Evolutionary conservation across 23 red algal genomes (phyloP).

Genomic region (Agarophyton chilense): DNA sequence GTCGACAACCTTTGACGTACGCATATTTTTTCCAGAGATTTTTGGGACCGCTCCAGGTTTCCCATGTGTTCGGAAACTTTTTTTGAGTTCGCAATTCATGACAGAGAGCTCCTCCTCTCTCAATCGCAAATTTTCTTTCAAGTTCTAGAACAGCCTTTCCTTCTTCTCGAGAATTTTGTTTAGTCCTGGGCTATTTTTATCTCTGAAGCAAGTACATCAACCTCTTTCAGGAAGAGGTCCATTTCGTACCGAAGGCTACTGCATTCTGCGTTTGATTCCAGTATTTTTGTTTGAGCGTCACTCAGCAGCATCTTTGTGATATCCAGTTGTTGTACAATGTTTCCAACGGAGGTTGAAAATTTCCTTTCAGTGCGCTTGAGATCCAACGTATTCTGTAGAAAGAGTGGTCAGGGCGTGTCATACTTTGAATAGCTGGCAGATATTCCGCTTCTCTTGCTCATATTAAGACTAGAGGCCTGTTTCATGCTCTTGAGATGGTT

Average conservation of each 20-base stretch:
- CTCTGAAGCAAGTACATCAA: no score
- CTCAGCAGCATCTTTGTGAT: not conserved
- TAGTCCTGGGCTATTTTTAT: conserved; percentile 18
- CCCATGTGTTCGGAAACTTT: not conserved
- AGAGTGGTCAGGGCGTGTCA: conserved; percentile 25
- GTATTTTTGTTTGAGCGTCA: not conserved
- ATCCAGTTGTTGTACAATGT: conserved; percentile 18
- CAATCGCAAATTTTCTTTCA: not conserved
- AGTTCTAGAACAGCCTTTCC: conserved; percentile 1
- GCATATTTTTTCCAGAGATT: conserved; percentile 24
- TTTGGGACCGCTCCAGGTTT: conserved; percentile 4
- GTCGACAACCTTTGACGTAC: no score
- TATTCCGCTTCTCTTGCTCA: conserved; percentile 34
- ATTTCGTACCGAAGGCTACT: conserved; percentile 32
- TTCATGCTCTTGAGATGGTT: not conserved
- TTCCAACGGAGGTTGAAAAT: conserved; percentile 18
- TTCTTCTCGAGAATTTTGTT: conserved; percentile 19
- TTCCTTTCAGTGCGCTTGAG: conserved; percentile 45
- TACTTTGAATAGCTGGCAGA: conserved; percentile 16
- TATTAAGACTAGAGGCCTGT: conserved; percentile 28
- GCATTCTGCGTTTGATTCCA: conserved; percentile 18
- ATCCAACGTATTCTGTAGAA: conserved; percentile 33
- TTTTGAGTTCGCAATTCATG: conserved; percentile 1
- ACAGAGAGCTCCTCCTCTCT: no score
- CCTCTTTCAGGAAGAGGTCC: no score